Evolutionary conservation across 1,139 yeast species (phyloP).

Genomic region (Scheffersomyces segobiensis): DNA sequence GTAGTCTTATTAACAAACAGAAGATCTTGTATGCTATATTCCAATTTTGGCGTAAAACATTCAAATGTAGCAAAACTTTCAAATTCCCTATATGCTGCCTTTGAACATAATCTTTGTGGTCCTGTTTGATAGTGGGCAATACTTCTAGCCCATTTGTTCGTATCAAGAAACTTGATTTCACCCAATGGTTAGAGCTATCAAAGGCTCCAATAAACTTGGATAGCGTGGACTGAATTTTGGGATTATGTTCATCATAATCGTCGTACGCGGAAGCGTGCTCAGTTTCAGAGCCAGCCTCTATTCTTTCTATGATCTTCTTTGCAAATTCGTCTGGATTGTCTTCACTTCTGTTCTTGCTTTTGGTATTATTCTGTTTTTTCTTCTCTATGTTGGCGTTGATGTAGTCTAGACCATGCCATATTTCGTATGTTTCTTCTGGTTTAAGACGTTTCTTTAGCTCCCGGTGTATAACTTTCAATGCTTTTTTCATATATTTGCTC

Average conservation of each 20-base stretch:
- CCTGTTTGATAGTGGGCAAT: slow-evolving; percentile 18
- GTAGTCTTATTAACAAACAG: slow-evolving; percentile 46
- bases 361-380: slow-evolving; percentile 3
- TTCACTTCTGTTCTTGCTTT: slow-evolving; percentile 3
- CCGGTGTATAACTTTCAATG: slow-evolving; percentile 12
- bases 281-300: background rate
- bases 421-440: slow-evolving; percentile 41
- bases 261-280: slow-evolving; percentile 1
- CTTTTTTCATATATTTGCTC: slow-evolving; percentile 2
- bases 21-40: slow-evolving; percentile 52
- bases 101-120: slow-evolving; percentile 7
- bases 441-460: slow-evolving; percentile 12
- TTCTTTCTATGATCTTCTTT: slow-evolving; percentile 1
- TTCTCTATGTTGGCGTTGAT: slow-evolving; percentile 12
- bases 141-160: slow-evolving; percentile 33
- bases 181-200: slow-evolving; percentile 23
- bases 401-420: slow-evolving; percentile 31
- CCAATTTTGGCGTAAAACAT: slow-evolving; percentile 54
- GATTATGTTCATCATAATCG: slow-evolving; percentile 12
- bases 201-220: slow-evolving; percentile 16
- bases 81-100: slow-evolving; percentile 34
- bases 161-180: slow-evolving; percentile 24
- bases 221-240: slow-evolving; percentile 13
- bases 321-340: slow-evolving; percentile 5
- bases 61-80: slow-evolving; percentile 33